Evolutionary conservation across 225 moss, liverwort and hornwort species (phyloP), one percentile per base, ranked within the genome.

Genomic region (Polytrichum formosum): DNA sequence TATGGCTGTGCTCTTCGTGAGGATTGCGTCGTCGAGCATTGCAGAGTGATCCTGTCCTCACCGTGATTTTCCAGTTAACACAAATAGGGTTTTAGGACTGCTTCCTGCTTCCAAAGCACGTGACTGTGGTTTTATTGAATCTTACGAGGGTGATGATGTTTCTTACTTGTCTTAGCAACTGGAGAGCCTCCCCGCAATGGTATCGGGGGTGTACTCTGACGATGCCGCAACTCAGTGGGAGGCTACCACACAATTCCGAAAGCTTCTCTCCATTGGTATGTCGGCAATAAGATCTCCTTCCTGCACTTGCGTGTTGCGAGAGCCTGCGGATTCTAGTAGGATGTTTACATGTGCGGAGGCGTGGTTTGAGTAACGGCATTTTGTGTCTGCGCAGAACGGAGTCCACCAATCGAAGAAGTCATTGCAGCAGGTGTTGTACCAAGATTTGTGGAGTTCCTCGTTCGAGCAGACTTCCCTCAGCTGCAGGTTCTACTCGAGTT

Each of bases 101-200:
- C 2, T 17, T 0, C 28, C 5, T 46, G 2, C 13, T 46, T 10
- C 0, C 13, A 13, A 3, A 46, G 46, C 13, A 46, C 13, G 46
- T 4, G 13, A 46, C 13, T 46, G 46, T 13, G 3, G 13, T 16
- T 1, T 16, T 16, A 26, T 26, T 2, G 13, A 46, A 46, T 26
- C 27, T 5, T 19, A 1, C 3, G 31, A n/a, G 4, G 13, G 46
- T 16, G 10, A 16, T 4, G 2, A 46, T 13, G 46, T 46, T 46
- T 46, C 46, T 46, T 4, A 46, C 46, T 46, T 46, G 46, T 46
- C 46, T 46, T 77, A 97, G 94, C 89, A 84, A 87, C 78, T 94
- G 76, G 97, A 97, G 81, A 97, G 97, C 81, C 86, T 97, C 54
- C 97, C 97, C 26, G 94, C 91, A 6, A 94, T 97, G 97, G 91